These are phyloP conservation scores for Acer campestre DNA, from an alignment of 345 rosid species.

Conservation along the genomic window DNA sequence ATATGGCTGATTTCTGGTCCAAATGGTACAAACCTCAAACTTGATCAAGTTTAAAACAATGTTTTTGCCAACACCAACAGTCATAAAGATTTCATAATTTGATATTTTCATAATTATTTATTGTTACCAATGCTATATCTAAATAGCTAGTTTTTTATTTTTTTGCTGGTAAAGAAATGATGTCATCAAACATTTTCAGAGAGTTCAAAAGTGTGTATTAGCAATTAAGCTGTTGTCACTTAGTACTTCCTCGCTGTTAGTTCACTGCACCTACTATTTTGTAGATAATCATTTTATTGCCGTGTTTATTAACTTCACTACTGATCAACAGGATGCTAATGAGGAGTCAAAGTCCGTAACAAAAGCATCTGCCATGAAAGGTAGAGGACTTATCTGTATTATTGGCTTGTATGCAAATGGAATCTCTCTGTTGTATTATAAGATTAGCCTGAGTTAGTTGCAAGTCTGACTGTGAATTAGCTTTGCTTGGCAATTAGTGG, in stretches of 20 bases:
- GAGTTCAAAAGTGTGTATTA: neutral
- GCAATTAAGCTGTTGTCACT: neutral
- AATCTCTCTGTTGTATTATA: neutral
- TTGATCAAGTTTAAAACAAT: neutral
- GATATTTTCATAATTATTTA: neutral
- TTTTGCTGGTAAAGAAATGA: neutral
- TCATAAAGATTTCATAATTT: neutral
- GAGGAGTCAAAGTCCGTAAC: conserved; percentile 95
- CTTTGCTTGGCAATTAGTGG: neutral
- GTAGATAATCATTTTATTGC: neutral
- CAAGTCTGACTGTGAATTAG: neutral
- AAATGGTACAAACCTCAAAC: neutral
- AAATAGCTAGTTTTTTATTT: neutral
- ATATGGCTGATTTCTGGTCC: neutral
- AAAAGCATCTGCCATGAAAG: conserved; percentile 94
- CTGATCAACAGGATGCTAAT: conserved; percentile 69
- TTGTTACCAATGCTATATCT: neutral
- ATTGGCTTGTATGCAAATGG: neutral
- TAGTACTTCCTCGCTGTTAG: neutral
- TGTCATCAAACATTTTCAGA: neutral
- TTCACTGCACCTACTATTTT: neutral
- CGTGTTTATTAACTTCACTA: neutral
- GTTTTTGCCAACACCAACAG: neutral
- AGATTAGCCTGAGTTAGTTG: neutral
- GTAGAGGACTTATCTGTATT: conserved; percentile 29